phyloP scores from a whole-genome alignment of 192 early-diverging fungal species.

The Coemansia sp. region DNA sequence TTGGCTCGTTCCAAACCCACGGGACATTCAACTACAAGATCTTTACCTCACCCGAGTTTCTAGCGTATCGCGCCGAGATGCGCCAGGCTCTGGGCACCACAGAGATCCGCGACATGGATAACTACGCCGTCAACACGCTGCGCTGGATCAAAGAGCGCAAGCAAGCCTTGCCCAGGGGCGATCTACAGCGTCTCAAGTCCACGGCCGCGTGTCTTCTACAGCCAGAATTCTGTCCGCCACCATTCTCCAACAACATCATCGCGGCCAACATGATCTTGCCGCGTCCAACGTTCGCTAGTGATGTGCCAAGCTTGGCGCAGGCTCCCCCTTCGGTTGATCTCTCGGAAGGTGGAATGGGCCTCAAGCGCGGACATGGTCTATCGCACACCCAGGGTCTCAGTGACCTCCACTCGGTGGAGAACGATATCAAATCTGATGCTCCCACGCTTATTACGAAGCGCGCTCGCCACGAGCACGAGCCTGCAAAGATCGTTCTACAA shows the following conservation, averaged over 20 bases:
- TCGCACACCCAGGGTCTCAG: not conserved
- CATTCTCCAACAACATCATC: not conserved
- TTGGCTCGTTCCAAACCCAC: conserved; percentile 4
- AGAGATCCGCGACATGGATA: conserved; percentile 20
- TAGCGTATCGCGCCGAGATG: conserved; percentile 29
- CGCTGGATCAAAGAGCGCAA: conserved; percentile 24
- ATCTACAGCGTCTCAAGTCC: conserved; percentile 18
- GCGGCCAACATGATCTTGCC: not conserved
- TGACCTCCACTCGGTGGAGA: not conserved
- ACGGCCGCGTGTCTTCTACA: conserved; percentile 21
- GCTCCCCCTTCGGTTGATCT: not conserved
- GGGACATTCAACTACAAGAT: conserved; percentile 29
- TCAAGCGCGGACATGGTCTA: not conserved
- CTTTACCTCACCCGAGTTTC: conserved; percentile 32
- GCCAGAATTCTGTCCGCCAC: not conserved
- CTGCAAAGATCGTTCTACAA: not conserved
- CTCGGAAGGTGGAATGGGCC: not conserved
- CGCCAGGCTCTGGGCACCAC: conserved; percentile 16
- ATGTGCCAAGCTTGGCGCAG: not conserved
- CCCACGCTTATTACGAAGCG: not conserved
- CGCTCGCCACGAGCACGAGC: not conserved
- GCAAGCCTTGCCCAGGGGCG: conserved; percentile 14
- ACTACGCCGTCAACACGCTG: conserved; percentile 11
- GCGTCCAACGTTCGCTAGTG: not conserved
- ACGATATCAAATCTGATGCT: not conserved